These are phyloP conservation scores for Alternaria sp. DNA, from an alignment of 2,329 filamentous ascomycete species.

Conservation along the genomic window DNA sequence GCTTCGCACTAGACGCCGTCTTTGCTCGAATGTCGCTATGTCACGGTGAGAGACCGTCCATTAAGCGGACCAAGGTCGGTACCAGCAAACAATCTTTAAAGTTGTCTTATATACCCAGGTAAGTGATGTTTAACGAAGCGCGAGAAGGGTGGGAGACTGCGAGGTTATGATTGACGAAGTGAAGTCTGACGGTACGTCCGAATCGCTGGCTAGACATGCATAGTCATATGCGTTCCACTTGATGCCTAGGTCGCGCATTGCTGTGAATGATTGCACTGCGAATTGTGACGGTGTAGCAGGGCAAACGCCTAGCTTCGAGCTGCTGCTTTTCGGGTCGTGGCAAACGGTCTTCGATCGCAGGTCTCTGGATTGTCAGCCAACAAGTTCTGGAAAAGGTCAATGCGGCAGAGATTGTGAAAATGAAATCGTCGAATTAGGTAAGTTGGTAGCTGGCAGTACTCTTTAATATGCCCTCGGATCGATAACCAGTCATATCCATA, in stretches of 20 bases:
- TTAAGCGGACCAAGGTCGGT: not conserved
- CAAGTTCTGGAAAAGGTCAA: not conserved
- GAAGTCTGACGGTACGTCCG: not conserved
- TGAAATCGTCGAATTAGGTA: not conserved
- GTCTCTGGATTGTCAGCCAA: not conserved
- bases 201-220: not conserved
- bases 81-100: not conserved
- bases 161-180: not conserved
- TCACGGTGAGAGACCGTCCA: not conserved
- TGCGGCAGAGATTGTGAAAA: not conserved
- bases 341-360: slow-evolving; percentile 12
- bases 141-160: not conserved
- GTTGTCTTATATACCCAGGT: not conserved
- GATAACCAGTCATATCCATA: not conserved
- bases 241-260: slow-evolving; percentile 16
- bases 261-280: slow-evolving; percentile 1
- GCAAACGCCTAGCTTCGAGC: slow-evolving; percentile 15
- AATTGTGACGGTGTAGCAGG: not conserved
- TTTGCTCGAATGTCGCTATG: not conserved
- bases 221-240: not conserved
- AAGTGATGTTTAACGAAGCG: not conserved
- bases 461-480: not conserved
- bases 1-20: not conserved
- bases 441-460: not conserved
- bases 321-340: slow-evolving; percentile 12